Evolutionary conservation across 495 filamentous ascomycete genomes (phyloP).

Genomic region (Parathielavia hyrcaniae): DNA sequence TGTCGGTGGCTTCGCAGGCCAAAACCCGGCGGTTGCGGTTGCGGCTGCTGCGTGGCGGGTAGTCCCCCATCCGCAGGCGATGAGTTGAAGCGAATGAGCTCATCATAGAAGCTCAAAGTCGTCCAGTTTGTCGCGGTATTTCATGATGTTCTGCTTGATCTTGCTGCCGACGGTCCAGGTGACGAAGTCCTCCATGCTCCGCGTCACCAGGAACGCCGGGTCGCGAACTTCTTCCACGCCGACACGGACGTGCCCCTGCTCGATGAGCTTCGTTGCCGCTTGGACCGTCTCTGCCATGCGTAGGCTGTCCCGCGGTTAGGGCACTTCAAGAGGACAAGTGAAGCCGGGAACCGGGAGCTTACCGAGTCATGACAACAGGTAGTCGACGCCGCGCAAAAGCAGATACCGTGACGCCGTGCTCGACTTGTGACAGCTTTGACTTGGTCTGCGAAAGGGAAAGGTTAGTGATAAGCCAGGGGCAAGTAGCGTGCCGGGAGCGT

Average conservation of each 20-base stretch:
- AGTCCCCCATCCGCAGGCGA: too few relatives aligned
- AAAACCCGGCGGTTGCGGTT: too few relatives aligned
- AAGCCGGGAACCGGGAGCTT: constrained; percentile 16
- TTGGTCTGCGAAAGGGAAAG: constrained; percentile 41
- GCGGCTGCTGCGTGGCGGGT: too few relatives aligned
- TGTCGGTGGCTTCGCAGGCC: too few relatives aligned
- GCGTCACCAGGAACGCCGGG: constrained; percentile 66
- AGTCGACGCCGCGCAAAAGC: constrained; percentile 75
- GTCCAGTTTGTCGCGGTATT: constrained; percentile 89
- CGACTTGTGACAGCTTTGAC: constrained; percentile 73
- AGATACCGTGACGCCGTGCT: constrained; percentile 77
- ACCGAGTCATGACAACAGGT: constrained; percentile 65
- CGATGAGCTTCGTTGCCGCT: constrained; percentile 76
- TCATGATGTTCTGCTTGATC: constrained; percentile 92
- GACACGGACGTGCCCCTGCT: constrained; percentile 92
- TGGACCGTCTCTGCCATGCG: constrained; percentile 86
- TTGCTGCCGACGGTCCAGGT: constrained; percentile 95
- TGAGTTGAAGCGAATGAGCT: too few relatives aligned
- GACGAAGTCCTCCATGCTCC: constrained; percentile 92
- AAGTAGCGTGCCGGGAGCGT: background rate
- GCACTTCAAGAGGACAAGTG: background rate
- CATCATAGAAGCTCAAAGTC: constrained; percentile 82
- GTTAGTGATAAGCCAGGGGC: background rate
- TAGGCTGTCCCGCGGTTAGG: constrained; percentile 38
- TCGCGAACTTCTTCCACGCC: constrained; percentile 88